Evolutionary conservation across 2,329 filamentous ascomycete genomes (phyloP).

Genomic region (Colletotrichum zoysiae): DNA sequence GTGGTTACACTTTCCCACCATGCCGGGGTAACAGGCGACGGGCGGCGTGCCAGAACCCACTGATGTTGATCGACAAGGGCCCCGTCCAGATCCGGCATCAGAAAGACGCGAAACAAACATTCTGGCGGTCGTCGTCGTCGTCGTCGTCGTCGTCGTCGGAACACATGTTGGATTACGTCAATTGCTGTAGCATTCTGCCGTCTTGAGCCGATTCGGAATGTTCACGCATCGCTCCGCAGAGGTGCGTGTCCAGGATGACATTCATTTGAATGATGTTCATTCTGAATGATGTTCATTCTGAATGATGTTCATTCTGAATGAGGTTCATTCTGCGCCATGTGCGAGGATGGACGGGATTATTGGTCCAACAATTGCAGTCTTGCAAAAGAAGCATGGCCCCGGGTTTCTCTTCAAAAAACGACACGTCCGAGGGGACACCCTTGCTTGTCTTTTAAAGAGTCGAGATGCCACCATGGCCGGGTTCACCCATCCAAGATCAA

Average conservation of each 20-base stretch:
- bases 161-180: neutral
- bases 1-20: neutral
- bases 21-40: conserved; percentile 4
- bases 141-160: neutral
- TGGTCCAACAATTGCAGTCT: conserved; percentile 3
- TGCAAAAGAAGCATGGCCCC: neutral
- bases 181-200: conserved; percentile 8
- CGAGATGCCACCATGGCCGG: conserved; percentile 2
- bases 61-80: conserved; percentile 11
- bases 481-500: conserved; percentile 2
- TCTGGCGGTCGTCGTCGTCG: neutral
- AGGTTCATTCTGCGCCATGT: neutral
- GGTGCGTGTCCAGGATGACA: neutral
- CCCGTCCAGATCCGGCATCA: conserved; percentile 13
- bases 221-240: neutral
- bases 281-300: neutral
- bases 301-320: too few relatives aligned
- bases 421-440: conserved; percentile 28
- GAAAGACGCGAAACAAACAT: neutral
- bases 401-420: conserved; percentile 2
- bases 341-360: neutral
- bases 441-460: conserved; percentile 27
- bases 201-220: conserved; percentile 17
- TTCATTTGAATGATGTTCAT: too few relatives aligned
- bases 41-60: conserved; percentile 8